These are phyloP conservation scores for Trichoderma afroharzianum DNA, from an alignment of 2,329 filamentous ascomycete genomes.

Conservation along the genomic window DNA sequence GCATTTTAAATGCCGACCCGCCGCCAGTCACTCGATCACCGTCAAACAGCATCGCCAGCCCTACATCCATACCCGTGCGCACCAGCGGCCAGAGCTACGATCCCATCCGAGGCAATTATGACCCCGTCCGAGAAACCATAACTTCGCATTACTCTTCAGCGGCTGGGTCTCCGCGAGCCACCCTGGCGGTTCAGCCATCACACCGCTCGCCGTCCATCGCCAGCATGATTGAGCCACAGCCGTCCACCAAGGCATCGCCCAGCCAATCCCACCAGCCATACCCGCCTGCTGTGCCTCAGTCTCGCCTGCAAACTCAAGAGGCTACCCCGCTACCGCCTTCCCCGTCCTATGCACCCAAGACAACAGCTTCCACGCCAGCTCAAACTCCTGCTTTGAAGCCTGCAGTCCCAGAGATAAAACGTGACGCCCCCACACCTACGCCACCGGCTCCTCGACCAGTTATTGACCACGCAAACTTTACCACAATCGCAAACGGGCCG, in stretches of 20 bases:
- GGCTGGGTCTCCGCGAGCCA: conserved; percentile 48
- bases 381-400: conserved; percentile 22
- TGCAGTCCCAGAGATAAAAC: conserved; percentile 35
- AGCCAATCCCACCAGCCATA: conserved; percentile 28
- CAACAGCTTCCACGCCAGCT: conserved; percentile 33
- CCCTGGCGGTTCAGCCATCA: conserved; percentile 29
- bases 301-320: conserved; percentile 35
- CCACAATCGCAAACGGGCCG: conserved; percentile 39
- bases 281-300: conserved; percentile 27
- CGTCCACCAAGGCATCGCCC: conserved; percentile 29
- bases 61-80: conserved; percentile 44
- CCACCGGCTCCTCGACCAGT: conserved; percentile 29
- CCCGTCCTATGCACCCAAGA: conserved; percentile 36
- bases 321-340: conserved; percentile 39
- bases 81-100: conserved; percentile 84
- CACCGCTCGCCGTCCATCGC: conserved; percentile 77
- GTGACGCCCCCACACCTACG: conserved; percentile 32
- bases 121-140: conserved; percentile 62
- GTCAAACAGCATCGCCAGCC: conserved; percentile 37
- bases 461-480: conserved; percentile 39
- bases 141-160: conserved; percentile 45
- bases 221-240: conserved; percentile 69
- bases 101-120: conserved; percentile 76
- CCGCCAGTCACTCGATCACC: conserved; percentile 39
- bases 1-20: conserved; percentile 51